A percentile compares a stretch with the other conserved stretches of the same genome.
Evolutionary conservation across 2,329 filamentous ascomycete species (phyloP).

Genomic region (Penicillium sp.): DNA sequence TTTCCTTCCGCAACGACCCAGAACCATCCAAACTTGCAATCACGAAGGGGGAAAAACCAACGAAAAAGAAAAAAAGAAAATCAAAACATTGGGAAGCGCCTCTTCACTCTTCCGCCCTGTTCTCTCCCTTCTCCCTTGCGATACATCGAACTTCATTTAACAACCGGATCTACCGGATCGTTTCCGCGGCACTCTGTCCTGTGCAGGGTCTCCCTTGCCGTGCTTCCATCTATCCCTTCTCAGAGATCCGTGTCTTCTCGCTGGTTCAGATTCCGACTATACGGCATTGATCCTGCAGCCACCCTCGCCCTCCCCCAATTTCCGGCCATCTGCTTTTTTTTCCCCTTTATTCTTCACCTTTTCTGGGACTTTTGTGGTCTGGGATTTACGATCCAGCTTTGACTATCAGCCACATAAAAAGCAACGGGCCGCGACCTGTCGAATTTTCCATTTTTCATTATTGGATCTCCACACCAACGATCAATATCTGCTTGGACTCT

Average conservation of each 20-base stretch:
- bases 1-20: not conserved
- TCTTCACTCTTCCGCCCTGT: conserved; percentile 18
- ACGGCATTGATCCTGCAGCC: conserved; percentile 22
- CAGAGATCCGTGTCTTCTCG: conserved; percentile 11
- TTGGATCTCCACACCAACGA: not conserved
- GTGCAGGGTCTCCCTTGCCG: conserved; percentile 22
- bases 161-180: conserved; percentile 23
- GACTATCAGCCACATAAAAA: conserved; percentile 19
- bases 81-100: conserved; percentile 1
- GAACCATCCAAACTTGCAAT: conserved; percentile 2
- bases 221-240: conserved; percentile 20
- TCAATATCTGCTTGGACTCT: not conserved
- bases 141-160: conserved; percentile 21
- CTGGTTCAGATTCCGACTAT: conserved; percentile 23
- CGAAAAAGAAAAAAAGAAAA: not conserved
- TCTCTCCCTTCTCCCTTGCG: conserved; percentile 32
- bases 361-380: conserved; percentile 5
- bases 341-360: conserved; percentile 5
- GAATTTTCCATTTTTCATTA: not conserved
- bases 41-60: not conserved
- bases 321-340: conserved; percentile 8
- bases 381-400: conserved; percentile 9
- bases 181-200: conserved; percentile 24
- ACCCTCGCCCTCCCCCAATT: conserved; percentile 19
- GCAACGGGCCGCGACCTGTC: conserved; percentile 20